Evolutionary conservation across 176 grass and related monocot species (phyloP), one percentile per base, ranked within the genome.

Genomic region (Puccinellia tenuiflora): DNA sequence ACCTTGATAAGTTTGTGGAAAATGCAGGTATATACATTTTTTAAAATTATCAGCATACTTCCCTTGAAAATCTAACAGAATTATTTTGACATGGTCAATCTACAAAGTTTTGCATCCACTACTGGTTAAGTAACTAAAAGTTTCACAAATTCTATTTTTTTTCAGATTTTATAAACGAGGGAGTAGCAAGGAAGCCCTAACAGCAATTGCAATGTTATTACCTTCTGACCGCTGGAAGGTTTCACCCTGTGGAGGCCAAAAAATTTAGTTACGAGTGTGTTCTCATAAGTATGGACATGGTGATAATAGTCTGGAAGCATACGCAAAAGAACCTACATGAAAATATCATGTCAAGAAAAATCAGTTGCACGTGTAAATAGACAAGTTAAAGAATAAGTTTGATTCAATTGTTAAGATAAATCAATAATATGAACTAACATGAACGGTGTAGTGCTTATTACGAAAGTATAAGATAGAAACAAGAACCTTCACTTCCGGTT

Each of bases 191-290:
- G n/a, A 71, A 46, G 13, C 22, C 4, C 6, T 8, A 26, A 71
- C n/a, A 28, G 18, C 40, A 29, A 0, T 82, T 38, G 6, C 43
- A 88, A 15, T 68, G 37, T 33, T 11, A 28, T 70, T 97, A 97
- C 96, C 96, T 99, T 99, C 82, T 92, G 89, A 56, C 93, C 93
- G 18, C 96, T 93, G 37, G 89, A 93, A 93, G 96, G 96, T 82
- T 98, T 99, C 86, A 99, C 83, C 52, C 96, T 89, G 61, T 99
- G 96, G 25, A 99, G 96, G 75, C 96, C 96, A 88, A 99, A 99
- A 75, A 99, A 99, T 43, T 99, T 99, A 31, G 96, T 99, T 78
- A 96, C 92, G 65, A 99, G 96, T 48, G 96, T 99, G 79, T 99
- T 96, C 52, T 99, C 96, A 86, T 94, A 90, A 50, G 91, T 87